Percentiles rank a stretch among this genome's conserved stretches.
phyloP scores from a whole-genome alignment of 768 basidiomycete genomes.

The Suillus cothurnatus region DNA sequence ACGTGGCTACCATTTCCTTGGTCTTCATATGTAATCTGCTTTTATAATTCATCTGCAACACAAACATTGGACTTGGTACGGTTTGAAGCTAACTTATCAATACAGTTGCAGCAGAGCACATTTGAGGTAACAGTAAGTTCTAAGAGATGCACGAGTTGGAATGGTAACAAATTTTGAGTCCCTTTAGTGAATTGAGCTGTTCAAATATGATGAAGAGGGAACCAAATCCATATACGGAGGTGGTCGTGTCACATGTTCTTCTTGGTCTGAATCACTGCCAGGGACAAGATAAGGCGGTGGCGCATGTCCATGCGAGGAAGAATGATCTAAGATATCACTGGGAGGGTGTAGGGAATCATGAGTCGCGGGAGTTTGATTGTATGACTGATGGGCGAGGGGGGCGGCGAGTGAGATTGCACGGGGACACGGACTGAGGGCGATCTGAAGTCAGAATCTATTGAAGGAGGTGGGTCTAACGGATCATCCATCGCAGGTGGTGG shows the following conservation, averaged over 20 bases:
- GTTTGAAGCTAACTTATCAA: conserved; percentile 6
- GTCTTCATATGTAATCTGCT: conserved; percentile 30
- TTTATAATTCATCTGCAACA: conserved; percentile 26
- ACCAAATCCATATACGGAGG: conserved; percentile 65
- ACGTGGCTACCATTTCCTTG: conserved; percentile 24
- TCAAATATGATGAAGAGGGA: conserved; percentile 18
- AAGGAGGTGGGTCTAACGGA: conserved; percentile 86
- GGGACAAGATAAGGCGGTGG: conserved; percentile 79
- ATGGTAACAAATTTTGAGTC: background rate
- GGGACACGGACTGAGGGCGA: conserved; percentile 29
- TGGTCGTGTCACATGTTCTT: conserved; percentile 56
- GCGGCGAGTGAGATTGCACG: conserved; percentile 22
- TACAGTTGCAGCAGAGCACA: conserved; percentile 6
- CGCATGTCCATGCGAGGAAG: conserved; percentile 56
- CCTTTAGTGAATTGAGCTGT: background rate
- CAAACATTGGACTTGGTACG: conserved; percentile 15
- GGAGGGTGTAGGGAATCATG: conserved; percentile 37
- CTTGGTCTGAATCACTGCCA: conserved; percentile 44
- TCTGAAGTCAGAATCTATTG: conserved; percentile 80
- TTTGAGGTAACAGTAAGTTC: background rate
- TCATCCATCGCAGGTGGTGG: conserved; percentile 86
- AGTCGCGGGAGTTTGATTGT: conserved; percentile 30
- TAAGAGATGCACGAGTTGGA: background rate
- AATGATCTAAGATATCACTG: conserved; percentile 33
- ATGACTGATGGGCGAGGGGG: conserved; percentile 35